phyloP scores from a whole-genome alignment of 768 basidiomycete species.

The Mrakia hoshinonis region DNA sequence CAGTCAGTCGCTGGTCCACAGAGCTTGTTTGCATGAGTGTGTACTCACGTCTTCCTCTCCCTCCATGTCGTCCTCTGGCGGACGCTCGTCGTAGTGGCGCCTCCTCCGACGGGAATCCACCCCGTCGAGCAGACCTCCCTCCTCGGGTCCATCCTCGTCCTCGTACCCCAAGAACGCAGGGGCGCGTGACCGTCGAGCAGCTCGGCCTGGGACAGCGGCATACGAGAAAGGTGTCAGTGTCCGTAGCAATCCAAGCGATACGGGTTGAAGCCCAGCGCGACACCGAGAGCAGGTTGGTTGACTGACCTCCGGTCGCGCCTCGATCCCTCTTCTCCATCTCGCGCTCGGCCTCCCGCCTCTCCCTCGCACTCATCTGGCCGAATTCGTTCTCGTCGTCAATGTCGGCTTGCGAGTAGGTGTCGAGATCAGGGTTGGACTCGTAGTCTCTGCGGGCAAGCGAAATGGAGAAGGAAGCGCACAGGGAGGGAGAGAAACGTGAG shows the following conservation, averaged over 20 bases:
- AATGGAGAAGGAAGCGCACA: background rate
- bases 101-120: slow-evolving; percentile 75
- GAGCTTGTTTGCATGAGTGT: too few relatives aligned
- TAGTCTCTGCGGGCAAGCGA: slow-evolving; percentile 54
- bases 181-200: slow-evolving; percentile 66
- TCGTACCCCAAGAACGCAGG: slow-evolving; percentile 82
- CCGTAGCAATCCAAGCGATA: too few relatives aligned
- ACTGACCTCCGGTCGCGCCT: slow-evolving; percentile 55
- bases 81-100: slow-evolving; percentile 86
- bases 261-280: background rate
- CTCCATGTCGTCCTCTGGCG: slow-evolving; percentile 81
- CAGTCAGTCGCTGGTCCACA: too few relatives aligned
- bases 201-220: slow-evolving; percentile 46
- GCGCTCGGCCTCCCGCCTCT: slow-evolving; percentile 71
- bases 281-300: slow-evolving; percentile 42
- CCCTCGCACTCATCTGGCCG: slow-evolving; percentile 57
- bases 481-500: background rate
- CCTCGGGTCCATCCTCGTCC: slow-evolving; percentile 64
- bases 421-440: slow-evolving; percentile 67
- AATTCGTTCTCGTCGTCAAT: slow-evolving; percentile 70
- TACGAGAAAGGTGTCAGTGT: background rate
- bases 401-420: slow-evolving; percentile 76
- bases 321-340: slow-evolving; percentile 85
- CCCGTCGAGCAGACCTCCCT: slow-evolving; percentile 54
- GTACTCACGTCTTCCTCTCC: slow-evolving; percentile 70